Base-by-base conservation (phyloP, 2,329 filamentous ascomycete species). In the Nothophaeocryptopus gaeumannii region DNA sequence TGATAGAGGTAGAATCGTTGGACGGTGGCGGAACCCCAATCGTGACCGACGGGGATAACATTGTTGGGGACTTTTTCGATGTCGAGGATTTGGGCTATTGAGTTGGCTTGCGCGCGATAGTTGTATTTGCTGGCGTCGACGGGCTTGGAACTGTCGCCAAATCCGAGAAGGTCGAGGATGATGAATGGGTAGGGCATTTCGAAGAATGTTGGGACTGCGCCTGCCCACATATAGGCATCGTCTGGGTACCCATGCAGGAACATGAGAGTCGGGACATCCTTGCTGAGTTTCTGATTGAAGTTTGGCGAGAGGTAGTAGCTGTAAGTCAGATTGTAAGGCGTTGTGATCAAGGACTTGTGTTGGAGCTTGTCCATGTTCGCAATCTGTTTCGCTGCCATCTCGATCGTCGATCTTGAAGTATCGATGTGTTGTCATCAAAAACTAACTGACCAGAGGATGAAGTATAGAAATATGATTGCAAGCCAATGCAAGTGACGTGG, bases 231-330 rank as follows among this genome's bases (percentile, higher is more conserved):
- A 8, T 66, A 67, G 0, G 76, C 74, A 42, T 71, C 63, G 54
- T 78, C 75, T 4, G 78, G 78, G 53, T 73, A 80, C 51, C 78
- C 78, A 63, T 80, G 78, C 8, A 73, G 35, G 34, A 67, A 63
- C 34, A 78, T 66, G 5, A 77, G 56, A 14, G 76, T 62, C 30
- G 61, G 63, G 5, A 58, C 44, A 15, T 58, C 47, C 13, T 56
- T 45, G 13, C 52, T 43, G 12, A 57, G 45, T 7, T 55, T 55
- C 2, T 50, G 39, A n/a, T 56, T 50, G 50, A 65, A 65, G 41
- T 58, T 50, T 5, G 63, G 61, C 1, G 60, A 64, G 11, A 62
- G 50, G 47, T 63, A 64, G 36, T 65, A 65, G 47, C 56, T 60
- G 47, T 64, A 65, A 8, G 55, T 58, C 14, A 65, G 54, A 13